phyloP scores from a whole-genome alignment of 176 grass and related monocot species.

The Oryza meridionalis region DNA sequence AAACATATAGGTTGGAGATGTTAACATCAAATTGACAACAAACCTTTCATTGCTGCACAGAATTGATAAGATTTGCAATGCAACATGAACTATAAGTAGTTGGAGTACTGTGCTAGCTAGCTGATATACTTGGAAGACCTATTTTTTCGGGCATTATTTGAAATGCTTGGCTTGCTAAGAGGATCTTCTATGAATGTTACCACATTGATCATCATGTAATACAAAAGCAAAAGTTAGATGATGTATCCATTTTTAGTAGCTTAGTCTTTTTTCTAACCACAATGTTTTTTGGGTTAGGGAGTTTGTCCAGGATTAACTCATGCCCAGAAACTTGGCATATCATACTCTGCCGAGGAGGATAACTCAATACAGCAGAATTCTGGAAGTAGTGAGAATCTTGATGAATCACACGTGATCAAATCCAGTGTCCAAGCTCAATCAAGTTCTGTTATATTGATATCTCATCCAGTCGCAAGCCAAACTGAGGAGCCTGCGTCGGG shows the following conservation, averaged over 20 bases:
- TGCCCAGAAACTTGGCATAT: conserved; percentile 81
- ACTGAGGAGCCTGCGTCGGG: neutral
- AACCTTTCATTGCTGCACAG: neutral
- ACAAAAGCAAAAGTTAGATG: neutral
- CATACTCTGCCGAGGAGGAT: conserved; percentile 53
- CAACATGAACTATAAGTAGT: conserved; percentile 7
- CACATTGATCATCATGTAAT: conserved; percentile 1
- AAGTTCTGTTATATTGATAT: conserved; percentile 52
- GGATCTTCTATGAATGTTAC: conserved; percentile 17
- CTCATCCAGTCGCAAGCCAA: conserved; percentile 29
- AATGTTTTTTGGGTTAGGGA: conserved; percentile 53
- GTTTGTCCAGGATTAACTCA: conserved; percentile 81
- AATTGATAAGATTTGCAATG: conserved; percentile 25
- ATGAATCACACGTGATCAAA: conserved; percentile 40
- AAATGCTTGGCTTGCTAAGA: conserved; percentile 19
- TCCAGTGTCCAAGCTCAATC: conserved; percentile 46
- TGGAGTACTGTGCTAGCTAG: conserved; percentile 17
- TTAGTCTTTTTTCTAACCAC: neutral
- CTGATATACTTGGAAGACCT: neutral
- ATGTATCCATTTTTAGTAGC: conserved; percentile 18
- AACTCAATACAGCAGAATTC: conserved; percentile 47
- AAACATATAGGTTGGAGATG: conserved; percentile 3
- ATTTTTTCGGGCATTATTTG: conserved; percentile 10
- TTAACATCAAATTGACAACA: conserved; percentile 17
- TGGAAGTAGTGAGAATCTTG: conserved; percentile 23